Conservation (phyloP, 768 basidiomycete genomes). For the Rhizopogon roseolus region DNA sequence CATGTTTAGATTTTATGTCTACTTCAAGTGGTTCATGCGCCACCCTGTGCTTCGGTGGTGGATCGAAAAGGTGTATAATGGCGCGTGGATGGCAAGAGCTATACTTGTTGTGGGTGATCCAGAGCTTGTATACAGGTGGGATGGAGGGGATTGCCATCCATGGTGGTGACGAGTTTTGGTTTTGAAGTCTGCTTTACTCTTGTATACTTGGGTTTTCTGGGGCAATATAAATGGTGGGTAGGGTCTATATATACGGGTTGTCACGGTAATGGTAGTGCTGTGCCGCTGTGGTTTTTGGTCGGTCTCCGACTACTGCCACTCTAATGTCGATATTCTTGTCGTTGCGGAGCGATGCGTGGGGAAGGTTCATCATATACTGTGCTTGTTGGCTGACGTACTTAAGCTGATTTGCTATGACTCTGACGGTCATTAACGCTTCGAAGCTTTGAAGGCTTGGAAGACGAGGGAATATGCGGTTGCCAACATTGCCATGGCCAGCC, state of each 20-base stretch:
- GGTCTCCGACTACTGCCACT: no score
- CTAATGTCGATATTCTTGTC: no score
- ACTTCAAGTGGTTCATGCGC: constrained; percentile 33
- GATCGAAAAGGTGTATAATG: constrained; percentile 31
- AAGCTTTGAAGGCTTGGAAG: constrained; percentile 36
- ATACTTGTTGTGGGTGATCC: constrained; percentile 33
- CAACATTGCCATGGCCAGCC: no score
- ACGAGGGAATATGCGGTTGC: constrained; percentile 42
- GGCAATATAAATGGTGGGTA: no score
- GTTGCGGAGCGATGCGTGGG: no score
- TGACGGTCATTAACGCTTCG: no score
- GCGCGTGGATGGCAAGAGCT: constrained; percentile 32
- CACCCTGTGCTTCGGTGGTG: constrained; percentile 37
- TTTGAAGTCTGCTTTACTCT: no score
- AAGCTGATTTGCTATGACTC: no score
- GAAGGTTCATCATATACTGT: no score
- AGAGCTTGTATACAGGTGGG: constrained; percentile 9
- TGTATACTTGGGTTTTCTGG: neutral
- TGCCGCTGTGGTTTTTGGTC: no score
- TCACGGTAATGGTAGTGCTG: no score
- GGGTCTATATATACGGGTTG: constrained; percentile 12
- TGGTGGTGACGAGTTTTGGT: constrained; percentile 2
- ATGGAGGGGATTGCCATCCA: constrained; percentile 7
- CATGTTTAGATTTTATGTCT: constrained; percentile 22
- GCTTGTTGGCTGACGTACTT: no score